A percentile compares a stretch with the other conserved stretches of the same genome.
Evolutionary conservation across 768 basidiomycete species (phyloP).

Genomic region (Saitozyma podzolica): DNA sequence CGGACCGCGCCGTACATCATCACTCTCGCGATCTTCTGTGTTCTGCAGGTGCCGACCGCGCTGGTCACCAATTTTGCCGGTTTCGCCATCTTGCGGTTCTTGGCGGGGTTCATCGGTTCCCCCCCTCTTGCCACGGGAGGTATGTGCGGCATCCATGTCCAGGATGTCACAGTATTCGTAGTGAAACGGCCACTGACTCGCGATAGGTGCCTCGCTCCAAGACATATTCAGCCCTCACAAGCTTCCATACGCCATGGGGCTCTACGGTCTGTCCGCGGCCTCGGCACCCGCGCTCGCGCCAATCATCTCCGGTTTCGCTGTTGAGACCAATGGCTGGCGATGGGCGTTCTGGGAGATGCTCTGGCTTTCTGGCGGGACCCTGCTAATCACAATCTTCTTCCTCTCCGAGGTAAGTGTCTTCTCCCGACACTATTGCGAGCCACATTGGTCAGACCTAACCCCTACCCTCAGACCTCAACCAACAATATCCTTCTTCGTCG

Average conservation of each 20-base stretch:
- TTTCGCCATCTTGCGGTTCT: slow-evolving; percentile 49
- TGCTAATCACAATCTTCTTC: slow-evolving; percentile 46
- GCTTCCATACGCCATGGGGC: slow-evolving; percentile 45
- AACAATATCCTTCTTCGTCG: slow-evolving; percentile 52
- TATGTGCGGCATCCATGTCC: slow-evolving; percentile 11
- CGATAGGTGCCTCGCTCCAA: slow-evolving; percentile 36
- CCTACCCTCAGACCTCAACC: slow-evolving; percentile 41
- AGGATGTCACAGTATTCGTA: too few relatives aligned
- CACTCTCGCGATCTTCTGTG: slow-evolving; percentile 50
- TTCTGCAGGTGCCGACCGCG: slow-evolving; percentile 51
- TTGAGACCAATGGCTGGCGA: slow-evolving; percentile 49
- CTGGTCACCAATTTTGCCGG: slow-evolving; percentile 46
- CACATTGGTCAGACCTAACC: neutral
- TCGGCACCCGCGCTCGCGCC: slow-evolving; percentile 50
- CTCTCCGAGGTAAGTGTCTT: slow-evolving; percentile 47
- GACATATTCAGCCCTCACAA: slow-evolving; percentile 47
- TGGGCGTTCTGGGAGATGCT: slow-evolving; percentile 53
- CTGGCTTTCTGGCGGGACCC: slow-evolving; percentile 44
- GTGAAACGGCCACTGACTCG: too few relatives aligned
- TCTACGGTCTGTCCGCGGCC: slow-evolving; percentile 47
- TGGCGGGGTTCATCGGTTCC: slow-evolving; percentile 52
- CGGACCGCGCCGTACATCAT: slow-evolving; percentile 52
- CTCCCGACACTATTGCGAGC: neutral
- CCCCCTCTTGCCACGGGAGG: slow-evolving; percentile 54
- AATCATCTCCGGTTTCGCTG: slow-evolving; percentile 49